Evolutionary conservation across 2,329 filamentous ascomycete species (phyloP).

Genomic region (Ophioceras dolichostomum): DNA sequence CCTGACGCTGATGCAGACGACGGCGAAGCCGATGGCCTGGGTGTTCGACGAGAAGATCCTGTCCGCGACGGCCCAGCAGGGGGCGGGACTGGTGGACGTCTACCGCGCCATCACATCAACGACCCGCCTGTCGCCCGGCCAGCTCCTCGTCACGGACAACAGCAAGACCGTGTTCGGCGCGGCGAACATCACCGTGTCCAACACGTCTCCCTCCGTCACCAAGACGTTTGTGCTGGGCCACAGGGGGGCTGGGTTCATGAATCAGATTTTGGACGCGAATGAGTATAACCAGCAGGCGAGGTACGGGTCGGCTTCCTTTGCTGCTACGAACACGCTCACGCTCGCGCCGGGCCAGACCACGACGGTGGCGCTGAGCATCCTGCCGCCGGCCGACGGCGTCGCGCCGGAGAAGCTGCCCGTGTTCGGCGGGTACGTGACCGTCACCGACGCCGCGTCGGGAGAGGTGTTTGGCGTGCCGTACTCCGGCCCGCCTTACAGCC

Average conservation of each 20-base stretch:
- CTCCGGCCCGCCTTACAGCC: constrained; percentile 12
- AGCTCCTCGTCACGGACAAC: constrained; percentile 10
- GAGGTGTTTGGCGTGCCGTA: constrained; percentile 12
- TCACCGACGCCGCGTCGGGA: constrained; percentile 5
- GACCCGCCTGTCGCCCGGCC: constrained; percentile 11
- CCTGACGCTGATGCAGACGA: constrained; percentile 15
- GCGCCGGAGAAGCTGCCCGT: constrained; percentile 10
- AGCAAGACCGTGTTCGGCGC: constrained; percentile 5
- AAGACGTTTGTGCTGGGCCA: constrained; percentile 13
- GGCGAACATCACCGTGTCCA: constrained; percentile 14
- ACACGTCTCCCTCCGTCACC: constrained; percentile 6
- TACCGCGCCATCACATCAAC: constrained; percentile 15
- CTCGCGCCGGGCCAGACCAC: constrained; percentile 8
- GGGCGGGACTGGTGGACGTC: constrained; percentile 19
- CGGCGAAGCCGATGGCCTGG: constrained; percentile 13
- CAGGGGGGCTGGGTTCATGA: constrained; percentile 11
- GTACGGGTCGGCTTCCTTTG: constrained; percentile 11
- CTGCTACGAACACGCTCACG: background rate
- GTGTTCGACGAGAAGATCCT: constrained; percentile 14
- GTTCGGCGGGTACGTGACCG: constrained; percentile 12
- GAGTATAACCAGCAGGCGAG: constrained; percentile 10
- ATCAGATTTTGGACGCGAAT: constrained; percentile 7
- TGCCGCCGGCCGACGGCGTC: constrained; percentile 6
- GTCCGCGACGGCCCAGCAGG: constrained; percentile 18
- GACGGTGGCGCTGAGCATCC: constrained; percentile 8